phyloP scores from a whole-genome alignment of 2,329 filamentous ascomycete species.

The Mycosphaerella sp. region DNA sequence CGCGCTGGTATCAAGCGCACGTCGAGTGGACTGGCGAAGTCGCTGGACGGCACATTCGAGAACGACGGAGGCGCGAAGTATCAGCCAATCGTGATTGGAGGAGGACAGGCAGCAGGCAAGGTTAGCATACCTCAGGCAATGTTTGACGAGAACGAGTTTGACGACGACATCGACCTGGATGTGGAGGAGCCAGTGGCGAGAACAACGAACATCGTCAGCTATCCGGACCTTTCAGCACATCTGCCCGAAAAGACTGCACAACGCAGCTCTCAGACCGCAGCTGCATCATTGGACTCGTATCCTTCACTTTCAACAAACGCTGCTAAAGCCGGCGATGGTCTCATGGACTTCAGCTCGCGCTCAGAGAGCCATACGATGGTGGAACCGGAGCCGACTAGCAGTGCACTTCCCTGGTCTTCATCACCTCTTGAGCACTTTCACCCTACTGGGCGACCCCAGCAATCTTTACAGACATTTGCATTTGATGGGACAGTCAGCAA shows the following conservation, averaged over 20 bases:
- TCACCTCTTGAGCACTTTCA: conserved; percentile 38
- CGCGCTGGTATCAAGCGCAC: conserved; percentile 38
- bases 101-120: conserved; percentile 35
- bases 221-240: conserved; percentile 37
- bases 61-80: conserved; percentile 29
- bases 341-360: conserved; percentile 20
- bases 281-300: conserved; percentile 16
- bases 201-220: conserved; percentile 35
- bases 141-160: conserved; percentile 77
- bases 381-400: conserved; percentile 43
- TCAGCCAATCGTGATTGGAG: conserved; percentile 30
- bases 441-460: conserved; percentile 13
- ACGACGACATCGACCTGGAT: conserved; percentile 73
- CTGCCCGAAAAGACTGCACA: conserved; percentile 3
- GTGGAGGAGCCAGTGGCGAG: conserved; percentile 54
- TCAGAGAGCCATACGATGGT: conserved; percentile 28
- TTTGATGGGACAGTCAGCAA: conserved; percentile 12
- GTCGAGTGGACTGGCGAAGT: conserved; percentile 43
- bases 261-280: conserved; percentile 21
- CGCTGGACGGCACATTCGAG: conserved; percentile 37
- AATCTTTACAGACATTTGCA: conserved; percentile 17
- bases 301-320: conserved; percentile 25
- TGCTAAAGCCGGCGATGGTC: conserved; percentile 5
- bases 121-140: conserved; percentile 19
- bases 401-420: conserved; percentile 63